These are phyloP conservation scores for Tagetes patula DNA, from an alignment of 129 eudicot genomes.

Conservation along the genomic window DNA sequence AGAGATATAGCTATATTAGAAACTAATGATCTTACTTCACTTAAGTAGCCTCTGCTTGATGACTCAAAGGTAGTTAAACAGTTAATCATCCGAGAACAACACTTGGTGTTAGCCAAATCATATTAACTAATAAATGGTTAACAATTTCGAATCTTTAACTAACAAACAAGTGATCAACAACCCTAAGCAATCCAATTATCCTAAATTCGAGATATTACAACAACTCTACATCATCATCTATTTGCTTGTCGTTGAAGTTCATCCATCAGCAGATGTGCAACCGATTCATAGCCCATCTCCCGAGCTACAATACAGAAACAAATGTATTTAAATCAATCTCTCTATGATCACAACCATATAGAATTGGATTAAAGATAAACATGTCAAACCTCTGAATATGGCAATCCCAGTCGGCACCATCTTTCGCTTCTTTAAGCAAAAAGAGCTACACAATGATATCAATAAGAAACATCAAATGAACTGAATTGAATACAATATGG, in stretches of 20 bases:
- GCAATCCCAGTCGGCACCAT: slow-evolving; percentile 75
- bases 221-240: slow-evolving; percentile 19
- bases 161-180: neutral
- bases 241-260: slow-evolving; percentile 42
- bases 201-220: neutral
- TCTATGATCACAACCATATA: slow-evolving; percentile 2
- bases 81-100: neutral
- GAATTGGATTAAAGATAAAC: neutral
- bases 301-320: slow-evolving; percentile 41
- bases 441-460: slow-evolving; percentile 35
- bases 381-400: slow-evolving; percentile 59
- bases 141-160: neutral
- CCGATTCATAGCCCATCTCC: slow-evolving; percentile 68
- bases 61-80: neutral
- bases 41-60: neutral
- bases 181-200: neutral
- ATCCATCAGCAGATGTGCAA: slow-evolving; percentile 64
- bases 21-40: neutral
- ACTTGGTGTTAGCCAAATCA: neutral
- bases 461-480: slow-evolving; percentile 1
- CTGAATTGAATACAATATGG: neutral
- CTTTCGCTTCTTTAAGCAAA: slow-evolving; percentile 65
- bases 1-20: neutral
- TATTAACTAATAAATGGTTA: neutral
- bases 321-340: neutral